Conservation (phyloP, 2,329 filamentous ascomycete species). For the Triangularia setosa region DNA sequence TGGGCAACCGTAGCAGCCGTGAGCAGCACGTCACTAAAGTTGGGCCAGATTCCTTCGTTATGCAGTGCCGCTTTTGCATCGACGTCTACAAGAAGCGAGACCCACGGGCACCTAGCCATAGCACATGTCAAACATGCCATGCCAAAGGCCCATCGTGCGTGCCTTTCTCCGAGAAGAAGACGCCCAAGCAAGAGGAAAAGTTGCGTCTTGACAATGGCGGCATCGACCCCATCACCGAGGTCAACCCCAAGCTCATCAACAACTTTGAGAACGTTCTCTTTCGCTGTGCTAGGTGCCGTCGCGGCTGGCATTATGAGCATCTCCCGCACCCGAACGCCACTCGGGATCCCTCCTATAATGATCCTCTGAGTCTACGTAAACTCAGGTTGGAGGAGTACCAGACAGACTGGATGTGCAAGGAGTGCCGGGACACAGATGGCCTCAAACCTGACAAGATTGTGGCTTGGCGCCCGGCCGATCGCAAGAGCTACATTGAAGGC, state of each 20-base stretch:
- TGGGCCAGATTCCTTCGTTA: constrained; percentile 68
- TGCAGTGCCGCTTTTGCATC: constrained; percentile 87
- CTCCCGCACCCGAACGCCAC: constrained; percentile 51
- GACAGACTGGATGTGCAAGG: constrained; percentile 72
- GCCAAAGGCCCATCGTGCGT: constrained; percentile 63
- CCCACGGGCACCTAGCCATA: constrained; percentile 61
- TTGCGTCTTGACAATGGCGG: constrained; percentile 75
- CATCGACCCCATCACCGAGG: constrained; percentile 66
- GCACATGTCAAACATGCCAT: constrained; percentile 68
- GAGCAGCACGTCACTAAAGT: constrained; percentile 93
- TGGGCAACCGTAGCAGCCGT: constrained; percentile 67
- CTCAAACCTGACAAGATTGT: constrained; percentile 74
- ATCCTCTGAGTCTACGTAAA: constrained; percentile 49
- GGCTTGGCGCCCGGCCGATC: constrained; percentile 74
- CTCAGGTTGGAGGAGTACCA: constrained; percentile 70
- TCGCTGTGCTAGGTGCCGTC: constrained; percentile 71
- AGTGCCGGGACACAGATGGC: constrained; percentile 59
- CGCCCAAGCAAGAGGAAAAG: constrained; percentile 77
- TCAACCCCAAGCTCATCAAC: constrained; percentile 65
- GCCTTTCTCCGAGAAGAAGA: constrained; percentile 69
- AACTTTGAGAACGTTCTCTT: constrained; percentile 75
- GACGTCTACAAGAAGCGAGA: constrained; percentile 67
- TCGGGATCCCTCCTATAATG: constrained; percentile 35
- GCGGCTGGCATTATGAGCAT: constrained; percentile 82
- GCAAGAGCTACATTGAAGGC: constrained; percentile 51